These are phyloP conservation scores for Apophysomyces trapeziformis DNA, from an alignment of 371 early-diverging fungal species.

Conservation along the genomic window DNA sequence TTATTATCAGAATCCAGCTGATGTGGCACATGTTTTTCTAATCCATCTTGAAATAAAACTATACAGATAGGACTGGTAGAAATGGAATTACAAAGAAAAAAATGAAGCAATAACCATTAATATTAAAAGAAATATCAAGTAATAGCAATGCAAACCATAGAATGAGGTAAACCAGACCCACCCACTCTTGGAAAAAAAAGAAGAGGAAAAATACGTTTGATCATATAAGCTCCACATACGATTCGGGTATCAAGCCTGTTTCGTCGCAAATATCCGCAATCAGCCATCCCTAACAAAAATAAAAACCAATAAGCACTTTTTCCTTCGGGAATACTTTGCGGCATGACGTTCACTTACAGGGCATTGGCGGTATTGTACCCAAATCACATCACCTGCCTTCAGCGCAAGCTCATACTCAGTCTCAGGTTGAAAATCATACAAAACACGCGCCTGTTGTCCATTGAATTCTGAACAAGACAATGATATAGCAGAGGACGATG, in stretches of 20 bases:
- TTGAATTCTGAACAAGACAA: conserved; percentile 36
- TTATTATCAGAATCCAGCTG: conserved; percentile 9
- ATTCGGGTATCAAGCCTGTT: conserved; percentile 74
- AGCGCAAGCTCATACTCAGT: conserved; percentile 68
- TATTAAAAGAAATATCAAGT: not conserved
- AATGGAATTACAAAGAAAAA: not conserved
- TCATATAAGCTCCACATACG: conserved; percentile 63
- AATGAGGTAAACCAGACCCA: conserved; percentile 9
- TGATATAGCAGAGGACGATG: conserved; percentile 24
- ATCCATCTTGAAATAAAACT: not conserved
- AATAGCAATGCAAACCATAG: not conserved
- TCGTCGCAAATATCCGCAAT: conserved; percentile 63
- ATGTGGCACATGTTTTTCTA: not conserved
- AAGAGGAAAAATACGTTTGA: not conserved
- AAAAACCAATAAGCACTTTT: not conserved
- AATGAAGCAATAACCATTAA: not conserved
- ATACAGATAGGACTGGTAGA: not conserved
- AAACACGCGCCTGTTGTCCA: conserved; percentile 57
- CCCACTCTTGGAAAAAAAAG: not conserved
- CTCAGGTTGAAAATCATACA: conserved; percentile 77
- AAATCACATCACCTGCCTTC: conserved; percentile 63
- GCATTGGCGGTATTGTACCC: conserved; percentile 67
- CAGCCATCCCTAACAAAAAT: conserved; percentile 61
- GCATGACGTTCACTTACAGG: conserved; percentile 30
- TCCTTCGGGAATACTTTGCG: not conserved